Conservation (phyloP, 2,329 filamentous ascomycete species). For the Zymoseptoria ardabiliae region DNA sequence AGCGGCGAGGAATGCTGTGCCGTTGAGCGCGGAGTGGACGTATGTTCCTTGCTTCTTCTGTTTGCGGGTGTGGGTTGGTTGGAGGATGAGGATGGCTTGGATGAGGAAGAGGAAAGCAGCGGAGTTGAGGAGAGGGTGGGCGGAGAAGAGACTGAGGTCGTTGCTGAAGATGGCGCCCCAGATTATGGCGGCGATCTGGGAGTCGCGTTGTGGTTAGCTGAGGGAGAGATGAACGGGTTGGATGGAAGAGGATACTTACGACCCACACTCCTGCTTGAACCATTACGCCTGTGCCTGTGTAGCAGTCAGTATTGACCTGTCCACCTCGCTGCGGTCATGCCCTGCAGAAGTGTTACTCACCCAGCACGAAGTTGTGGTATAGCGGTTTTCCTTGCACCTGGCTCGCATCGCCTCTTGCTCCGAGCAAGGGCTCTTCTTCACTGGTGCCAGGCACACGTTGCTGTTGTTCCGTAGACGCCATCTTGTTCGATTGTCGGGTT, state of each 20-base stretch:
- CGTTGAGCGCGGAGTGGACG: slow-evolving; percentile 64
- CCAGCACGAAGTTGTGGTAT: slow-evolving; percentile 64
- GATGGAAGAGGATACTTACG: slow-evolving; percentile 32
- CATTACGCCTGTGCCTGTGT: slow-evolving; percentile 67
- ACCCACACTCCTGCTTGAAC: slow-evolving; percentile 74
- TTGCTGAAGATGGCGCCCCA: slow-evolving; percentile 70
- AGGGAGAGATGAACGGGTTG: not conserved
- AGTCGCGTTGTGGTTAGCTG: slow-evolving; percentile 21
- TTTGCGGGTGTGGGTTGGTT: slow-evolving; percentile 70
- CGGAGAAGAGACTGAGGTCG: slow-evolving; percentile 73
- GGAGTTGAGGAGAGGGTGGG: slow-evolving; percentile 36
- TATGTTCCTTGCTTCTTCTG: slow-evolving; percentile 62
- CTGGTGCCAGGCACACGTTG: slow-evolving; percentile 28
- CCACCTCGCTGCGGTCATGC: slow-evolving; percentile 3
- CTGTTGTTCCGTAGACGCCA: not conserved
- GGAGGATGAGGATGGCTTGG: slow-evolving; percentile 75
- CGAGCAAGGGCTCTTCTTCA: slow-evolving; percentile 65
- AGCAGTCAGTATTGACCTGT: slow-evolving; percentile 4
- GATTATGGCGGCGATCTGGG: slow-evolving; percentile 59
- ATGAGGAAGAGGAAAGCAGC: slow-evolving; percentile 66
- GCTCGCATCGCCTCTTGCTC: slow-evolving; percentile 62
- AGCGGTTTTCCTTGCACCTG: slow-evolving; percentile 60
- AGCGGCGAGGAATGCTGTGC: slow-evolving; percentile 55
- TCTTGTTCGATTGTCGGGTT: not conserved
- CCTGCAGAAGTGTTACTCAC: slow-evolving; percentile 41